These are phyloP conservation scores for Exobasidium cylindrosporum DNA, from an alignment of 1,284 basidiomycete species.

Conservation along the genomic window DNA sequence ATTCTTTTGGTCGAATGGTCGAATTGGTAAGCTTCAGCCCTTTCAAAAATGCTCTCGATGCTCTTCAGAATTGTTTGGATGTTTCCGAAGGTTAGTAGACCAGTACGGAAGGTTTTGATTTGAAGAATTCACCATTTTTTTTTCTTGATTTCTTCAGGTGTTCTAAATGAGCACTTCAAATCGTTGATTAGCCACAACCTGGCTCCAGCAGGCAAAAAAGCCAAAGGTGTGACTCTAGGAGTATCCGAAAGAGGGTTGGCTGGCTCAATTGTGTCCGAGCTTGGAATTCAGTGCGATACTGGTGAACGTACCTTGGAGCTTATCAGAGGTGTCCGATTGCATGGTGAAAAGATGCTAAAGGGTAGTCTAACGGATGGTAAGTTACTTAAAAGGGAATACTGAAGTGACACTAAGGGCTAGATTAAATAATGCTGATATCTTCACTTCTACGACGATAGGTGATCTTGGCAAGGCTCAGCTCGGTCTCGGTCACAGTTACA, in stretches of 20 bases:
- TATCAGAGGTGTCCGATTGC: slow-evolving; percentile 87
- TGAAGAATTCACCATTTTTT: slow-evolving; percentile 4
- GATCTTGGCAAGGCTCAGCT: slow-evolving; percentile 84
- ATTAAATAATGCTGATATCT: slow-evolving; percentile 48
- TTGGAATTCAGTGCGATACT: slow-evolving; percentile 78
- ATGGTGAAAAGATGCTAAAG: slow-evolving; percentile 82
- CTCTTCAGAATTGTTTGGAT: slow-evolving; percentile 94
- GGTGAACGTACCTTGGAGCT: slow-evolving; percentile 84
- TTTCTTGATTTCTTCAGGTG: slow-evolving; percentile 67
- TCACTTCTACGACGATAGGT: slow-evolving; percentile 63
- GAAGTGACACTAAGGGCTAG: slow-evolving; percentile 65
- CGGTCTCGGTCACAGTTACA: slow-evolving; percentile 96
- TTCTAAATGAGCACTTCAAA: slow-evolving; percentile 82
- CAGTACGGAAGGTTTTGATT: slow-evolving; percentile 9
- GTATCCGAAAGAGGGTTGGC: slow-evolving; percentile 79
- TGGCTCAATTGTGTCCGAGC: slow-evolving; percentile 73
- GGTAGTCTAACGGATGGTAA: slow-evolving; percentile 56
- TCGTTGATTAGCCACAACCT: slow-evolving; percentile 86
- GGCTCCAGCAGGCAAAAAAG: slow-evolving; percentile 73
- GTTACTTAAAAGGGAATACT: too few species aligned
- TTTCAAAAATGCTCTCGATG: slow-evolving; percentile 91
- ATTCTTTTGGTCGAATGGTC: slow-evolving; percentile 93
- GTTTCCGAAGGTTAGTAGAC: slow-evolving; percentile 76
- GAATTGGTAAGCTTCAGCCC: slow-evolving; percentile 86
- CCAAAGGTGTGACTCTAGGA: slow-evolving; percentile 71